Evolutionary conservation across 23 red algal genomes (phyloP).

Genomic region (Porphyridium purpureum): DNA sequence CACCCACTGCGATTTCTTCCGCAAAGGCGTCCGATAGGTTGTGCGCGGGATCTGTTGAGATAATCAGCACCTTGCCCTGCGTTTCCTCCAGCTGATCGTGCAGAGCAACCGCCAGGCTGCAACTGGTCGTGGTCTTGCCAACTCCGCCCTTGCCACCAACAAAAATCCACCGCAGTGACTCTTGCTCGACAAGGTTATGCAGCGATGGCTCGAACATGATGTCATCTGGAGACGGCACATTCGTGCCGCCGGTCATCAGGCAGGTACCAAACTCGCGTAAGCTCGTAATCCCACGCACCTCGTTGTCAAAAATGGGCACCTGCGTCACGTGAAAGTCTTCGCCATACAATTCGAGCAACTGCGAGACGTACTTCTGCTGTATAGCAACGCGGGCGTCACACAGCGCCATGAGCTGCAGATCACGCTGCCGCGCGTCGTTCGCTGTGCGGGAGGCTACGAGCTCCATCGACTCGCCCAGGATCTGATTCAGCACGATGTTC

Average conservation of each 20-base stretch:
- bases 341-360: constrained; percentile 84
- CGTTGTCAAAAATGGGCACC: constrained; percentile 51
- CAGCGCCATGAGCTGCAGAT: no score
- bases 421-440: neutral
- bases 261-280: no score
- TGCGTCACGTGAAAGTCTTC: constrained; percentile 96
- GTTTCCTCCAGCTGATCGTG: constrained; percentile 19
- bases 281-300: constrained; percentile 86
- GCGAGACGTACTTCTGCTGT: constrained; percentile 83
- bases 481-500: constrained; percentile 87
- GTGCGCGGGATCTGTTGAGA: constrained; percentile 97
- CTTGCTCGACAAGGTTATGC: constrained; percentile 58
- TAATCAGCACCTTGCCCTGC: constrained; percentile 41
- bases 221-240: no score
- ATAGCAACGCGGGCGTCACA: constrained; percentile 65
- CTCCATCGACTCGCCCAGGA: constrained; percentile 15
- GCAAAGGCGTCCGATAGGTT: constrained; percentile 87
- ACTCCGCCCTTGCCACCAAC: constrained; percentile 76
- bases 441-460: neutral
- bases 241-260: no score
- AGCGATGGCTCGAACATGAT: constrained; percentile 45
- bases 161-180: constrained; percentile 52
- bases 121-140: constrained; percentile 86
- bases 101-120: constrained; percentile 51
- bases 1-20: constrained; percentile 60